A percentile compares a stretch with the other conserved stretches of the same genome.
These are phyloP conservation scores for Trichosanthes cucumerina DNA, from an alignment of 306 rosid species.

Conservation along the genomic window DNA sequence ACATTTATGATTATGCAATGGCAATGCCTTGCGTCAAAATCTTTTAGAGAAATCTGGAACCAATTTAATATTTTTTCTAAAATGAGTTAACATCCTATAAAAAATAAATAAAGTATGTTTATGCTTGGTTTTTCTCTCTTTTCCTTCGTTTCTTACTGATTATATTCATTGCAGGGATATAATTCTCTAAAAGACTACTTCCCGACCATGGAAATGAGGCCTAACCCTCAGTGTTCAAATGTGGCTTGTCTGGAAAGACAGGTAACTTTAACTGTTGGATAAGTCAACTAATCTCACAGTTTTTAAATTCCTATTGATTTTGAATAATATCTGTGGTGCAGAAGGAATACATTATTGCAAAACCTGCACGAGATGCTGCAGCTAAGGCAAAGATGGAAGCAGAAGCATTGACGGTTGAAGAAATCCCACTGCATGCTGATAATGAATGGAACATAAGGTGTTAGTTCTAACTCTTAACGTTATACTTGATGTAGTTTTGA, in stretches of 20 bases:
- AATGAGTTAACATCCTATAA: neutral
- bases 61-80: neutral
- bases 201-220: constrained; percentile 99
- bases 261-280: constrained; percentile 23
- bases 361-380: constrained; percentile 88
- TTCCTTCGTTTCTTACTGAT: neutral
- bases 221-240: constrained; percentile 96
- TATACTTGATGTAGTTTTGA: neutral
- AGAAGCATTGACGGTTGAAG: constrained; percentile 39
- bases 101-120: neutral
- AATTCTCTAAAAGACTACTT: constrained; percentile 92
- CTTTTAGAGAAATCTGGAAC: neutral
- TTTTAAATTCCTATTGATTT: neutral
- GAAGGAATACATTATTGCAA: constrained; percentile 57
- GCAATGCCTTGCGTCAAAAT: neutral
- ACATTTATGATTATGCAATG: neutral
- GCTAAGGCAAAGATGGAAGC: constrained; percentile 72
- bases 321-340: constrained; percentile 26
- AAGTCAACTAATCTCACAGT: neutral
- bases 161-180: constrained; percentile 58
- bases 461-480: neutral
- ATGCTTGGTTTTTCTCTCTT: neutral
- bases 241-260: constrained; percentile 71
- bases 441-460: constrained; percentile 99
- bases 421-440: constrained; percentile 65